phyloP scores from a whole-genome alignment of 2,329 filamentous ascomycete species.

The Trichoderma breve region DNA sequence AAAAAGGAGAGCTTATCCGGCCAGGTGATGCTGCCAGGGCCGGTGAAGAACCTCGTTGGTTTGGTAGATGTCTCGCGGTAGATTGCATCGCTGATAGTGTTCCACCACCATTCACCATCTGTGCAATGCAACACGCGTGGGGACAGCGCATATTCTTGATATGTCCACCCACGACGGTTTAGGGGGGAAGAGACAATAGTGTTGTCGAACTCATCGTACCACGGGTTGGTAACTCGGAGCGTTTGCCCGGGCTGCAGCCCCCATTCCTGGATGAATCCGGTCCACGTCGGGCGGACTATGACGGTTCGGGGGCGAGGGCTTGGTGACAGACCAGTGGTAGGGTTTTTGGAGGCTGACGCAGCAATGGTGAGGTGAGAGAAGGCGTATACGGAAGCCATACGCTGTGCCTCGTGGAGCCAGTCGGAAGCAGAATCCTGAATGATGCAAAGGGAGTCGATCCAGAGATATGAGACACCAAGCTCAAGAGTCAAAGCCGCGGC shows the following conservation, averaged over 20 bases:
- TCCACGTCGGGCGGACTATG: not conserved
- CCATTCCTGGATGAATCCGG: conserved; percentile 2
- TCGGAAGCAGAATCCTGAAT: conserved; percentile 1
- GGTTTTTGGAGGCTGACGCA: conserved; percentile 1
- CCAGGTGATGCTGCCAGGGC: not conserved
- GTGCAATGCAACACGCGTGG: conserved; percentile 11
- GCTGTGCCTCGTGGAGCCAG: conserved; percentile 12
- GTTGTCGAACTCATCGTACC: not conserved
- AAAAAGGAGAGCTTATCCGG: not conserved
- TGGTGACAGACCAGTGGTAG: not conserved
- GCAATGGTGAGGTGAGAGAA: conserved; percentile 9
- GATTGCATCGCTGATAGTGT: not conserved
- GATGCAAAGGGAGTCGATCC: conserved; percentile 11
- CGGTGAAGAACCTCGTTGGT: not conserved
- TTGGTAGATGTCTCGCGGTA: not conserved
- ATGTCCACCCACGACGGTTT: conserved; percentile 1
- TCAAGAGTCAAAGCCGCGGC: not conserved
- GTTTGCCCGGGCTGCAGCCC: not conserved
- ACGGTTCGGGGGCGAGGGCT: conserved; percentile 1
- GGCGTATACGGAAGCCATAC: conserved; percentile 5
- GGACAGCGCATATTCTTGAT: conserved; percentile 3
- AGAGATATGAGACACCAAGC: not conserved
- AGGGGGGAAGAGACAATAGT: conserved; percentile 3
- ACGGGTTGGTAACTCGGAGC: conserved; percentile 3
- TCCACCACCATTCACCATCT: conserved; percentile 15